phyloP scores from a whole-genome alignment of 768 basidiomycete species.

The Lactarius sp. region DNA sequence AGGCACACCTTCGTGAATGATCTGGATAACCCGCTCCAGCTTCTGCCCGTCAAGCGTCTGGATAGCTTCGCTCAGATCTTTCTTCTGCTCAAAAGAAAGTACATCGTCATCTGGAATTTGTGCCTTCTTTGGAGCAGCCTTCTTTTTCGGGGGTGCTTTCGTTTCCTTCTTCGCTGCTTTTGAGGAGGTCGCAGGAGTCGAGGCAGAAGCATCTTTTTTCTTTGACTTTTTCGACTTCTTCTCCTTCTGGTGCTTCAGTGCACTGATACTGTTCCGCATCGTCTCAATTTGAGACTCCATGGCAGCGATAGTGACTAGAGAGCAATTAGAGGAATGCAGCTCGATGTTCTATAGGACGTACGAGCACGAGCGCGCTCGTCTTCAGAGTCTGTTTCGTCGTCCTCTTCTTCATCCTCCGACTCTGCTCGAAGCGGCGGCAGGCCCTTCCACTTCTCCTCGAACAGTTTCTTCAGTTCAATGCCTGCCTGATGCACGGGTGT shows the following conservation, averaged over 20 bases:
- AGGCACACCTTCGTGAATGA: conserved; percentile 91
- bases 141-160: conserved; percentile 42
- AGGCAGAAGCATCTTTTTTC: conserved; percentile 47
- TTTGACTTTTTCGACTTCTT: conserved; percentile 70
- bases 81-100: conserved; percentile 94
- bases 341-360: conserved; percentile 36
- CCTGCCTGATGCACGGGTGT: conserved; percentile 87
- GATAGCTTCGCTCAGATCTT: conserved; percentile 95
- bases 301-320: conserved; percentile 59
- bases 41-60: conserved; percentile 75
- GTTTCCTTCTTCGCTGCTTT: conserved; percentile 49
- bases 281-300: conserved; percentile 82
- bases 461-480: conserved; percentile 75
- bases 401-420: conserved; percentile 59
- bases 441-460: conserved; percentile 87
- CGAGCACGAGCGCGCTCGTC: conserved; percentile 54
- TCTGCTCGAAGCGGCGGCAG: conserved; percentile 55
- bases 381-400: conserved; percentile 59
- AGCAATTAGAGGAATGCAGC: conserved; percentile 24
- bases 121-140: conserved; percentile 59
- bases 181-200: conserved; percentile 56
- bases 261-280: conserved; percentile 64
- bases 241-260: conserved; percentile 47
- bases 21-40: conserved; percentile 86
- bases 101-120: conserved; percentile 69